Percentiles rank a stretch among this genome's conserved stretches.
Conservation (phyloP, 441 rosid species). For the Gossypium aridum region DNA sequence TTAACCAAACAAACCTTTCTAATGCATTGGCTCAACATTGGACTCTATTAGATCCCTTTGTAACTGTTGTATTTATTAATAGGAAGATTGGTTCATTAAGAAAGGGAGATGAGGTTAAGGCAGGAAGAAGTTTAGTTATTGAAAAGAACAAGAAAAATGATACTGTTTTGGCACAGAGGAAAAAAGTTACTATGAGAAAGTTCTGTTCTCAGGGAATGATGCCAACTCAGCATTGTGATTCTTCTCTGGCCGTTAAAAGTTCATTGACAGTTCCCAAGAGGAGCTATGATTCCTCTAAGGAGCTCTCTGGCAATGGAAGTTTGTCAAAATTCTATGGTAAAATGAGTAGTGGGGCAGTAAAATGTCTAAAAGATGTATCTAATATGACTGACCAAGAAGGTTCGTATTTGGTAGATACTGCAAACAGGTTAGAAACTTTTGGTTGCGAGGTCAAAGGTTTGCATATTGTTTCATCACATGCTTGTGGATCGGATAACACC, state of each 20-base stretch:
- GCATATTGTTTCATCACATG: conserved; percentile 19
- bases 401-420: conserved; percentile 18
- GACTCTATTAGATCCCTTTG: conserved; percentile 86
- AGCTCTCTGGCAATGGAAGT: conserved; percentile 25
- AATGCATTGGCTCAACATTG: conserved; percentile 52
- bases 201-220: conserved; percentile 24
- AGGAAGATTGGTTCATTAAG: conserved; percentile 73
- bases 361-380: conserved; percentile 22
- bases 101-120: conserved; percentile 69
- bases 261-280: conserved; percentile 36
- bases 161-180: conserved; percentile 23
- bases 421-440: conserved; percentile 18
- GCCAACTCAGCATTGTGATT: conserved; percentile 22
- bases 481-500: conserved; percentile 25
- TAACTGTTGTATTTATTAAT: conserved; percentile 58
- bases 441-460: conserved; percentile 14
- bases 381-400: conserved; percentile 18
- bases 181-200: conserved; percentile 12
- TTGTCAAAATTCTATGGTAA: conserved; percentile 26
- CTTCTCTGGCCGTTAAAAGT: conserved; percentile 34
- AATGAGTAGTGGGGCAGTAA: conserved; percentile 18
- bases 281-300: conserved; percentile 29
- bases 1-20: conserved; percentile 33
- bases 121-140: conserved; percentile 33
- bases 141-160: conserved; percentile 24